A percentile compares a stretch with the other conserved stretches of the same genome.
phyloP scores from a whole-genome alignment of 352 stramenopile species.

The Phytophthora multivora region DNA sequence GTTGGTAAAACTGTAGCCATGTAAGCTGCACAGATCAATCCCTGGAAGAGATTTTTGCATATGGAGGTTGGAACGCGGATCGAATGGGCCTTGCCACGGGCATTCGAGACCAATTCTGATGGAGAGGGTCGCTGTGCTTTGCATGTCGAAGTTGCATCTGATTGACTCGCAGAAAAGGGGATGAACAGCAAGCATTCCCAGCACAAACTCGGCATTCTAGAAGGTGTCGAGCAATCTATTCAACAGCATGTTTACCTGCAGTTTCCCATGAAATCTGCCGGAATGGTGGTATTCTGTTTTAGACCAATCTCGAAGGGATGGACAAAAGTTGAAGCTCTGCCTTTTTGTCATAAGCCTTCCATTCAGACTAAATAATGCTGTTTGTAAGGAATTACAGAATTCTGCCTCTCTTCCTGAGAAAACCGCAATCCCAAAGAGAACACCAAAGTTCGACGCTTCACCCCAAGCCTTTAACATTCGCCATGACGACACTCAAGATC shows the following conservation, averaged over 20 bases:
- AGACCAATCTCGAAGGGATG: slow-evolving; percentile 1
- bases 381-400: not conserved
- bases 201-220: not conserved
- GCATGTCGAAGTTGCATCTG: slow-evolving; percentile 6
- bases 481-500: slow-evolving; percentile 88
- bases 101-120: slow-evolving; percentile 1
- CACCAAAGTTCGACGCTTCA: slow-evolving; percentile 2
- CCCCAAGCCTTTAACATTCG: slow-evolving; percentile 29
- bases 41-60: not conserved
- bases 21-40: not conserved
- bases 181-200: not conserved
- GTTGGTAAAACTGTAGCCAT: slow-evolving; percentile 8
- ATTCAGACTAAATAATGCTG: slow-evolving; percentile 5
- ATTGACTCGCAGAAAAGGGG: slow-evolving; percentile 1
- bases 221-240: not conserved
- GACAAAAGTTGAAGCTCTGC: not conserved
- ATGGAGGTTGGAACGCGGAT: too few species aligned
- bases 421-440: slow-evolving; percentile 3
- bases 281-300: not conserved
- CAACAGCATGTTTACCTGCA: not conserved
- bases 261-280: not conserved
- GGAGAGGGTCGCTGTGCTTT: slow-evolving; percentile 1
- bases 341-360: not conserved
- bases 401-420: slow-evolving; percentile 21
- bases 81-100: too few species aligned